Base-by-base conservation (phyloP, 2,329 filamentous ascomycete species). In the Neonectria ditissima region DNA sequence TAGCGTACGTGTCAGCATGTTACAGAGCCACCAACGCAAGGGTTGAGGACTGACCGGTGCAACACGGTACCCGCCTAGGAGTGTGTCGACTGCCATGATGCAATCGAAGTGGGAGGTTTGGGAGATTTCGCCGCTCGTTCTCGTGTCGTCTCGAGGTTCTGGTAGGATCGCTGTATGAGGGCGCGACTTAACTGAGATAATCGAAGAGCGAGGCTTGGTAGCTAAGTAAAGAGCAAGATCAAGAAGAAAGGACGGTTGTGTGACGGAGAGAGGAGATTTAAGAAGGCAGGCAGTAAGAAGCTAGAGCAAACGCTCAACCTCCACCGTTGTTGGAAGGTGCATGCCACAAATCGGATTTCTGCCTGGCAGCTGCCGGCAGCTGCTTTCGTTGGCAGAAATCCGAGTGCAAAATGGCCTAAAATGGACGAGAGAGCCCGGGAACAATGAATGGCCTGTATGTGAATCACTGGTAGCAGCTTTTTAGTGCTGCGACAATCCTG, bases 31-130 rank as follows among this genome's bases (percentile, higher is more conserved):
- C 9, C 32, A 11, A 37, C 14, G 1, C 9, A 10, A 22, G 14
- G 16, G 47, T 13, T n/a, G 6, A 9, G 18, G 20, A 55, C 67
- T 63, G 18, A 66, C 69, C 22, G 26, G 65, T 10, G 55, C 39
- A 6, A 6, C 16, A 5, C 28, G 26, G 22, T 18, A 18, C 13
- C 6, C 41, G 18, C 8, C 28, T 1, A 30, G 22, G 20, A 41
- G 13, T 8, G 24, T 5, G 14, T 22, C 47, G 13, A 47, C n/a
- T 11, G 54, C 28, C 59, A 69, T 65, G 13, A 41, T 32, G n/a
- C 11, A n/a, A 24, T 9, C 8, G 43, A 26, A 43, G 7, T 9
- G 37, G 22, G 6, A 11, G 6, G 2, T 7, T 6, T 22, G 13
- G 43, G 22, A 5, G 6, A 32, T 16, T 26, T 37, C 16, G 34